Conservation (phyloP, 306 rosid genomes). For the Begonia peltatifolia region DNA sequence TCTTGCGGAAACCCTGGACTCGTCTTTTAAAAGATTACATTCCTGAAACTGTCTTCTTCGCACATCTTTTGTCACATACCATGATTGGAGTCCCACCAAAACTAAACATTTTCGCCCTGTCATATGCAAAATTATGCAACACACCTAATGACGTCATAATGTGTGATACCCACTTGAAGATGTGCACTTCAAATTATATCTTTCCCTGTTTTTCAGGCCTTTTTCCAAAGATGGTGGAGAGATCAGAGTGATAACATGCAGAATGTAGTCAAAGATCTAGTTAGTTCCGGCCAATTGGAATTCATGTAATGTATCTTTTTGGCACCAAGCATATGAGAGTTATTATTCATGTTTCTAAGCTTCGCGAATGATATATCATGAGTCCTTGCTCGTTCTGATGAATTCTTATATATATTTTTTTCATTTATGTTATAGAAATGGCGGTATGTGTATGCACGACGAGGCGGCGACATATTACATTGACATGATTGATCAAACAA, state of each 20-base stretch:
- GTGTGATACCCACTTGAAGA: no score
- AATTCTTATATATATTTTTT: neutral
- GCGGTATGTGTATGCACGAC: slow-evolving; percentile 95
- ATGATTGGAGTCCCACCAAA: no score
- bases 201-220: slow-evolving; percentile 39
- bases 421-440: slow-evolving; percentile 46
- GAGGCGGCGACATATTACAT: slow-evolving; percentile 82
- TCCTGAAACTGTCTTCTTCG: no score
- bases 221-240: slow-evolving; percentile 94
- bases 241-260: slow-evolving; percentile 49
- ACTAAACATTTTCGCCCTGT: no score
- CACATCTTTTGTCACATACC: no score
- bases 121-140: no score
- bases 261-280: slow-evolving; percentile 43
- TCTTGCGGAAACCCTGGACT: no score
- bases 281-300: slow-evolving; percentile 75
- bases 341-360: neutral
- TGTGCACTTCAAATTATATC: neutral
- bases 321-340: neutral
- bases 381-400: neutral
- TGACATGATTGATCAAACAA: slow-evolving; percentile 53
- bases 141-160: no score
- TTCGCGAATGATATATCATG: neutral
- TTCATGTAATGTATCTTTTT: slow-evolving; percentile 38
- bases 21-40: no score